Base-by-base conservation (phyloP, 768 basidiomycete genomes). In the Mycena filopes region DNA sequence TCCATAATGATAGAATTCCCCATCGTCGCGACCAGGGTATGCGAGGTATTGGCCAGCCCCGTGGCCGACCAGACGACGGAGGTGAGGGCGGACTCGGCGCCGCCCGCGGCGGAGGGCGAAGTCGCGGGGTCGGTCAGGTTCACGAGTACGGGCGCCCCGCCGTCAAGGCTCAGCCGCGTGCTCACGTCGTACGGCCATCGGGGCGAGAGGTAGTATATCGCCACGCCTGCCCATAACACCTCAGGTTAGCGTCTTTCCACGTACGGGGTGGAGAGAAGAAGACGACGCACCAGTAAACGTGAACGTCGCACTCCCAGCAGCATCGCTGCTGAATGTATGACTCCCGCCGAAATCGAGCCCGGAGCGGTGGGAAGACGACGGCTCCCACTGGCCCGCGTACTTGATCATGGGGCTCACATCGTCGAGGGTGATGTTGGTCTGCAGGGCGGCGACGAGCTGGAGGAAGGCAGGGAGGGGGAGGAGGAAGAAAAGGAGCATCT, bases 161-260 rank as follows among this genome's bases (percentile, higher is more conserved):
- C 66, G 23, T 67, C 66, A 8, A 67, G 20, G 41, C 50, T 58
- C 13, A 67, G 28, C 29, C 48, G 55, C 2, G 61, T 58, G 51
- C 51, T 58, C 16, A 67, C 61, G 28, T 28, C 40, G 66, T 67
- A 67, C 6, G 66, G 66, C 66, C 66, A 67, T 5, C 56, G 55
- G 10, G 66, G 56, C 11, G 66, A 41, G 8, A 67, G 56, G 42
- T 67, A 67, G 55, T 67, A 63, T 12, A 67, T 61, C 6, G 66
- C 66, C 25, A 68, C 60, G 7, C 66, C 66, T 67, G 20, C 7
- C 9, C 21, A 29, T 20, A 20, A 16, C 21, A 7, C 23, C 20
- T 41, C 26, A 36, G 12, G 36, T 47, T 12, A 60, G 55, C 36
- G 36, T 15, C n/a, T n/a, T n/a, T n/a, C 15, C 8, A n/a, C 28